Evolutionary conservation across 345 rosid species (phyloP).

Genomic region (Syzygium aqueum): DNA sequence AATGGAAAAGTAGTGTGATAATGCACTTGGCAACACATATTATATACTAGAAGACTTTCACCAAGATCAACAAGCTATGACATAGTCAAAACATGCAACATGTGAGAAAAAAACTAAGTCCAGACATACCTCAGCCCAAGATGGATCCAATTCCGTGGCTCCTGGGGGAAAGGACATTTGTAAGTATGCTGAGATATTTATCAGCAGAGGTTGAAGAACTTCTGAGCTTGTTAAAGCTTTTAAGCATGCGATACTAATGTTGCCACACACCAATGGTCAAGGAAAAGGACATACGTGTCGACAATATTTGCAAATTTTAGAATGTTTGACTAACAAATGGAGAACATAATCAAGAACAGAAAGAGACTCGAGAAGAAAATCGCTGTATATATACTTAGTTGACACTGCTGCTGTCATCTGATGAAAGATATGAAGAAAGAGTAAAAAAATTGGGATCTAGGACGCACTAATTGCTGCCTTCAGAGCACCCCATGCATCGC

Average conservation of each 20-base stretch:
- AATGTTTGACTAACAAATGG: neutral
- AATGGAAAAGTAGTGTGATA: neutral
- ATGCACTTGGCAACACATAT: neutral
- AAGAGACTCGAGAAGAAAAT: neutral
- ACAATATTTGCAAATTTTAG: neutral
- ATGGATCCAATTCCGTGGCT: constrained; percentile 62
- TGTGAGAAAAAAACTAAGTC: neutral
- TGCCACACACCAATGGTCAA: neutral
- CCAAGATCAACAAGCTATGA: neutral
- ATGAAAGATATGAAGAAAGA: neutral
- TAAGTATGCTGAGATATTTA: neutral
- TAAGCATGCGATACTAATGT: neutral
- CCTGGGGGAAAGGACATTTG: constrained; percentile 33
- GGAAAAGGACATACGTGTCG: neutral
- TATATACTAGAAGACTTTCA: neutral
- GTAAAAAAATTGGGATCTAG: neutral
- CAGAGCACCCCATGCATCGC: constrained; percentile 77
- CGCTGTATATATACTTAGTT: neutral
- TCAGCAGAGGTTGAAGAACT: neutral
- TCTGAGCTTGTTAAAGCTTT: neutral
- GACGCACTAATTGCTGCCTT: constrained; percentile 70
- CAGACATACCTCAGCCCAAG: constrained; percentile 71
- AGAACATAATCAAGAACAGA: neutral
- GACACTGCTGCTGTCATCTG: neutral
- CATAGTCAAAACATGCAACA: neutral